These are phyloP conservation scores for Poterioochromonas sp. DNA, from an alignment of 352 stramenopile genomes.

Conservation along the genomic window DNA sequence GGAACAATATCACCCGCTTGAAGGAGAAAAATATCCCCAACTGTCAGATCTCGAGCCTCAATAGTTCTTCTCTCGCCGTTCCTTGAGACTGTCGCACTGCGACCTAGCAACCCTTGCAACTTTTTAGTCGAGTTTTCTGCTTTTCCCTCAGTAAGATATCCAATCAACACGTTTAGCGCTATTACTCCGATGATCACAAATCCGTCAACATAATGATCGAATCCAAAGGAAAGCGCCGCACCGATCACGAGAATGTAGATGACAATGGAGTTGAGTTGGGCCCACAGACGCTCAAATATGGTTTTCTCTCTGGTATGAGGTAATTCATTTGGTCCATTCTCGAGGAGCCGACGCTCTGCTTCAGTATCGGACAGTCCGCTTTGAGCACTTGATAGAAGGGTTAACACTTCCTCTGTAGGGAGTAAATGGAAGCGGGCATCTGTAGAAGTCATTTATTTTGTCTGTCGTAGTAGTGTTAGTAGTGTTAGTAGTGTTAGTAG, in stretches of 20 bases:
- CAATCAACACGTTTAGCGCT: not conserved
- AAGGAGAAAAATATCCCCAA: constrained; percentile 91
- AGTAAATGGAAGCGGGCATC: no score
- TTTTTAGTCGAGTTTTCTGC: constrained; percentile 26
- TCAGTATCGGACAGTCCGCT: no score
- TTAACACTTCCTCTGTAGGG: no score
- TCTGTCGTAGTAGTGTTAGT: no score
- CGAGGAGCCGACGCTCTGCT: no score
- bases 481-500: no score
- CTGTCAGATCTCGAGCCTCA: constrained; percentile 78
- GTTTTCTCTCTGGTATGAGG: not conserved
- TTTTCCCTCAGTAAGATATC: not conserved
- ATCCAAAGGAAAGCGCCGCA: not conserved
- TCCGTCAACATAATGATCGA: not conserved
- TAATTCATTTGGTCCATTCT: not conserved
- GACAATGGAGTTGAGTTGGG: not conserved
- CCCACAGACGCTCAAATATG: not conserved
- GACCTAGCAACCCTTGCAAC: constrained; percentile 51
- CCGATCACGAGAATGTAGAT: not conserved
- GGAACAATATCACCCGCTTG: constrained; percentile 92
- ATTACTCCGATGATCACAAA: constrained; percentile 1
- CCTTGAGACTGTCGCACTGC: constrained; percentile 52
- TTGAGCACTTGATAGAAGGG: no score
- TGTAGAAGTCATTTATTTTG: no score
- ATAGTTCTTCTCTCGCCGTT: constrained; percentile 56